A percentile compares a stretch with the other conserved stretches of the same genome.
Conservation (phyloP, 176 grass and related monocot species). For the Oryza longistaminata region DNA sequence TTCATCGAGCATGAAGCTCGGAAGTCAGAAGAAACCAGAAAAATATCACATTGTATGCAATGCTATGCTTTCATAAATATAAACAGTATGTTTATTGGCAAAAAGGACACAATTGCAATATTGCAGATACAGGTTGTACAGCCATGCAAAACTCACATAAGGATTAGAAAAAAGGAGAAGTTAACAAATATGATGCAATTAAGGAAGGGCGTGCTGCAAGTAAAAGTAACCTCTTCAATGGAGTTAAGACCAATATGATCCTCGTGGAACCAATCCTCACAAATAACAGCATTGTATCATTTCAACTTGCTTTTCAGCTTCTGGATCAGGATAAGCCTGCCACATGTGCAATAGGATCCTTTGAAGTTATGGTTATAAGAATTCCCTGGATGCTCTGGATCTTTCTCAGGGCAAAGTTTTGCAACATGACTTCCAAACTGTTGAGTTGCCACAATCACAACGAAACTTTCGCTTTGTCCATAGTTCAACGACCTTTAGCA, state of each 20-base stretch:
- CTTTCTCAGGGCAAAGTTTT: conserved; percentile 84
- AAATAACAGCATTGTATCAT: conserved; percentile 98
- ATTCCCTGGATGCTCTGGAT: conserved; percentile 66
- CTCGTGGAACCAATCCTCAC: conserved; percentile 98
- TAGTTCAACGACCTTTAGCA: conserved; percentile 77
- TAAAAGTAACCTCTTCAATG: conserved; percentile 56
- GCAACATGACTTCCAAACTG: conserved; percentile 73
- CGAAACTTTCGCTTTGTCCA: conserved; percentile 95
- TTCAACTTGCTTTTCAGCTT: conserved; percentile 80
- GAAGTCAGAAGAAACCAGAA: neutral
- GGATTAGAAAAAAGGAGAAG: neutral
- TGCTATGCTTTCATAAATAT: neutral
- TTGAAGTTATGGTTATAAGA: conserved; percentile 95
- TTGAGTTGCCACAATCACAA: conserved; percentile 95
- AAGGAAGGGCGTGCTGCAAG: conserved; percentile 24
- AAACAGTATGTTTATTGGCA: neutral
- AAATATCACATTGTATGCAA: neutral
- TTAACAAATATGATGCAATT: conserved; percentile 6
- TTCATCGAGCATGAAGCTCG: neutral
- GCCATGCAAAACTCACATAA: conserved; percentile 4
- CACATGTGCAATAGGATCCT: conserved; percentile 88
- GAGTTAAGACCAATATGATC: conserved; percentile 86
- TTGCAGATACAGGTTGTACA: neutral
- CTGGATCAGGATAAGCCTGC: conserved; percentile 95
- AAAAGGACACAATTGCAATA: neutral